These are phyloP conservation scores for Westerdykella ornata DNA, from an alignment of 2,329 filamentous ascomycete species.

Conservation along the genomic window DNA sequence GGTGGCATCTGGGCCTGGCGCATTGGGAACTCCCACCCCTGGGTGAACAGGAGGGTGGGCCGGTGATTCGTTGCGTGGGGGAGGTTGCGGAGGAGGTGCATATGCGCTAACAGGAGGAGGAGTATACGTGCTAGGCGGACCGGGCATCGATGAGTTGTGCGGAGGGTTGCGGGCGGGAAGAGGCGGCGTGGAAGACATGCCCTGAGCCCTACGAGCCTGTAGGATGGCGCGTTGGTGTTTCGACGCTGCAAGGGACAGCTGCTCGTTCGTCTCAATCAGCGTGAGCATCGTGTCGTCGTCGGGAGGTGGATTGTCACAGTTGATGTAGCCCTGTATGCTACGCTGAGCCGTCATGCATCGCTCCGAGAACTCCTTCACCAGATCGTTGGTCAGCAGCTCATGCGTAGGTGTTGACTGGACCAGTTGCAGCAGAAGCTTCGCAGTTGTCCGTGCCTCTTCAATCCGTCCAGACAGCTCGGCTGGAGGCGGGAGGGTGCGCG, in stretches of 20 bases:
- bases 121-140: slow-evolving; percentile 2
- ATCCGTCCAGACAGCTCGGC: slow-evolving; percentile 74
- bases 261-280: slow-evolving; percentile 90
- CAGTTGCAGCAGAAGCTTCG: slow-evolving; percentile 85
- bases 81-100: slow-evolving; percentile 13
- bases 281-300: slow-evolving; percentile 93
- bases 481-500: slow-evolving; percentile 52
- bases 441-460: slow-evolving; percentile 84
- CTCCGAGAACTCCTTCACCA: slow-evolving; percentile 86
- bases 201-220: slow-evolving; percentile 46
- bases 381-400: slow-evolving; percentile 74
- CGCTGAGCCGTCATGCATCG: slow-evolving; percentile 74
- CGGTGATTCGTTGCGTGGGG: slow-evolving; percentile 16
- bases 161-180: slow-evolving; percentile 6
- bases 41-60: slow-evolving; percentile 14
- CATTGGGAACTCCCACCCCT: slow-evolving; percentile 5
- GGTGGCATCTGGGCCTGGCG: slow-evolving; percentile 5
- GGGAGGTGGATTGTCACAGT: slow-evolving; percentile 66
- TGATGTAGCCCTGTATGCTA: slow-evolving; percentile 81
- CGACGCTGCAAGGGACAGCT: slow-evolving; percentile 72
- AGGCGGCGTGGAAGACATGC: slow-evolving; percentile 17
- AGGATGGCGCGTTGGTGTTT: slow-evolving; percentile 76
- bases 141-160: slow-evolving; percentile 6
- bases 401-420: slow-evolving; percentile 73
- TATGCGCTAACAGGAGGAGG: slow-evolving; percentile 7